phyloP scores from a whole-genome alignment of 2,329 filamentous ascomycete genomes.

The Pyrenophora tritici-repentis region DNA sequence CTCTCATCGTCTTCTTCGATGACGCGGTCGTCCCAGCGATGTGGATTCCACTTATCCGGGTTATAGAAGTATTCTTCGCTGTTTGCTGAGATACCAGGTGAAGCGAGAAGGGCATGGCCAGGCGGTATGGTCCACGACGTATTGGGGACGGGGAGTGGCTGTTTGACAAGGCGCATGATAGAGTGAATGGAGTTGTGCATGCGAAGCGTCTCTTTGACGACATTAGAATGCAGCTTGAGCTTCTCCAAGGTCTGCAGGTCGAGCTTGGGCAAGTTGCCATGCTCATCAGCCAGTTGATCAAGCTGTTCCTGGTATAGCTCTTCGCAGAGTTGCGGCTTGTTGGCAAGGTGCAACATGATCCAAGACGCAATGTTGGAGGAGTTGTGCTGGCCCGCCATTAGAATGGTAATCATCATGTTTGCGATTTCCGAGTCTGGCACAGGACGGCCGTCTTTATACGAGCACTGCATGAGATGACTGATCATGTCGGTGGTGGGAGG shows the following conservation, averaged over 20 bases:
- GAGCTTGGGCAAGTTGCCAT: not conserved
- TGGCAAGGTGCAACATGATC: constrained; percentile 1
- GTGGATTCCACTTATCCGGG: not conserved
- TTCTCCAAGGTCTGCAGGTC: not conserved
- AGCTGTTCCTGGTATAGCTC: constrained; percentile 2
- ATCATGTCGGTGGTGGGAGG: not conserved
- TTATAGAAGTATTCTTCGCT: not conserved
- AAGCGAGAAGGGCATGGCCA: not conserved
- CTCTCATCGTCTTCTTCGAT: constrained; percentile 1
- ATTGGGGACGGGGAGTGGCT: not conserved
- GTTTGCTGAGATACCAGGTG: constrained; percentile 1
- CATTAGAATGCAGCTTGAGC: constrained; percentile 1
- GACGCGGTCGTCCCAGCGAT: not conserved
- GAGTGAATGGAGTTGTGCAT: constrained; percentile 1
- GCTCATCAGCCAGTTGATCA: constrained; percentile 1
- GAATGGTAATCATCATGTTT: constrained; percentile 1
- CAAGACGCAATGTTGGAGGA: constrained; percentile 1
- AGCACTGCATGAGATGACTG: constrained; percentile 1
- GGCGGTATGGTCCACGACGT: not conserved
- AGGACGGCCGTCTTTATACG: not conserved
- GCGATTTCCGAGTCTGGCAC: not conserved
- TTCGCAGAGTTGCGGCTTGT: constrained; percentile 1
- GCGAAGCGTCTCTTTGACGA: constrained; percentile 1
- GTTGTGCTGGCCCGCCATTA: constrained; percentile 1
- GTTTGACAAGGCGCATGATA: constrained; percentile 1